phyloP scores from a whole-genome alignment of 495 filamentous ascomycete species.

The Penicillium soppii region DNA sequence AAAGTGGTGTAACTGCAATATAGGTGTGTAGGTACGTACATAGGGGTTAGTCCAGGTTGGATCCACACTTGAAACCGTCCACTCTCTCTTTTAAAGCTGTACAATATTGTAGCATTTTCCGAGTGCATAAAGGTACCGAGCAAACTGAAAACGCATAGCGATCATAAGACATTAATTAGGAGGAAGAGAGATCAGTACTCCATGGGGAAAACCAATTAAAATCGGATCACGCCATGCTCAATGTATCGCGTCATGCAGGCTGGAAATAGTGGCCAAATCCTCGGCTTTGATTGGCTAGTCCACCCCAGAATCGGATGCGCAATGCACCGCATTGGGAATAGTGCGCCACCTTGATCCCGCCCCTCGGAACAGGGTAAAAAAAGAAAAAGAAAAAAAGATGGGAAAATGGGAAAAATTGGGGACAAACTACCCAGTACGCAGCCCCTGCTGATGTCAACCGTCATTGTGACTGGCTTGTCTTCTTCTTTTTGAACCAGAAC shows the following conservation, averaged over 20 bases:
- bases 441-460: constrained; percentile 7
- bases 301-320: constrained; percentile 29
- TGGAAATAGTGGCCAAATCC: constrained; percentile 33
- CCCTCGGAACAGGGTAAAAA: too few species aligned
- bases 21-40: too few species aligned
- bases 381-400: too few species aligned
- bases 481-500: background rate
- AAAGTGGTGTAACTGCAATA: constrained; percentile 2
- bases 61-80: constrained; percentile 3
- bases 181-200: too few species aligned
- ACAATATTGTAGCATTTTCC: too few species aligned
- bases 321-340: constrained; percentile 27
- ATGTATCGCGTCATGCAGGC: constrained; percentile 41
- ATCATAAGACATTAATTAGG: constrained; percentile 13
- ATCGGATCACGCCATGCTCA: constrained; percentile 31
- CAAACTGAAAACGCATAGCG: too few species aligned
- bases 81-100: too few species aligned
- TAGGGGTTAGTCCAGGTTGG: constrained; percentile 1
- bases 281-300: constrained; percentile 26
- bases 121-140: constrained; percentile 5
- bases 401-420: constrained; percentile 5
- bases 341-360: constrained; percentile 37
- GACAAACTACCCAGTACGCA: background rate
- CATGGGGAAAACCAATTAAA: constrained; percentile 24
- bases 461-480: constrained; percentile 4